Conservation (phyloP, 1,284 basidiomycete species). For the Laetiporus sulphureus region DNA sequence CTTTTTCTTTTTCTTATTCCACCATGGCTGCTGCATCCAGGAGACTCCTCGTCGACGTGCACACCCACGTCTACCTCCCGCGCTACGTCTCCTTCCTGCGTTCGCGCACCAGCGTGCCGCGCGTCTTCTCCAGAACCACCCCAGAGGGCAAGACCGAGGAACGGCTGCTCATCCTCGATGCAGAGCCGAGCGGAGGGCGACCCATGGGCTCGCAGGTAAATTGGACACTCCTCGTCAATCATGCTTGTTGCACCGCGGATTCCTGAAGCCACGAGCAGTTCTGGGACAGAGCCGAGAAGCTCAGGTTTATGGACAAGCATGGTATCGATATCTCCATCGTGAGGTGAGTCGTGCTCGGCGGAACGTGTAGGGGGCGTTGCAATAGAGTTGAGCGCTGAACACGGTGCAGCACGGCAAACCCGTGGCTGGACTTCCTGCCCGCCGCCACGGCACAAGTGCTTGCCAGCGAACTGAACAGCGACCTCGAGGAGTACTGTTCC, state of each 20-base stretch:
- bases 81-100: conserved; percentile 64
- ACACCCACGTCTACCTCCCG: conserved; percentile 79
- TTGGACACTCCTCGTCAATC: conserved; percentile 1
- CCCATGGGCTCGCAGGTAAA: conserved; percentile 58
- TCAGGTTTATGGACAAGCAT: conserved; percentile 74
- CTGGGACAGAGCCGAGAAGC: conserved; percentile 74
- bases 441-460: conserved; percentile 59
- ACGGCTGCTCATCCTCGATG: conserved; percentile 65
- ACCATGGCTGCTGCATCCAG: conserved; percentile 19
- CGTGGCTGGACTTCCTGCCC: conserved; percentile 82
- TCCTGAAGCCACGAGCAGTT: conserved; percentile 42
- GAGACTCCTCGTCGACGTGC: conserved; percentile 62
- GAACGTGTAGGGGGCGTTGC: too few species aligned
- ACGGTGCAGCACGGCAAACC: conserved; percentile 63
- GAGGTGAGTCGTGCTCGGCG: conserved; percentile 35
- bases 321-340: conserved; percentile 66
- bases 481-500: conserved; percentile 74
- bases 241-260: neutral
- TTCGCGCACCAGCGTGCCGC: conserved; percentile 53
- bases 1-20: neutral
- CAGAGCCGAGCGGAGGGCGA: conserved; percentile 71
- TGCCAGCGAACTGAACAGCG: conserved; percentile 64
- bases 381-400: conserved; percentile 4
- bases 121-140: conserved; percentile 51
- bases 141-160: conserved; percentile 47